Percentiles rank a stretch among this genome's conserved stretches.
These are phyloP conservation scores for Nakaseomyces kungkrabaensis DNA, from an alignment of 1,139 yeast species.

Conservation along the genomic window DNA sequence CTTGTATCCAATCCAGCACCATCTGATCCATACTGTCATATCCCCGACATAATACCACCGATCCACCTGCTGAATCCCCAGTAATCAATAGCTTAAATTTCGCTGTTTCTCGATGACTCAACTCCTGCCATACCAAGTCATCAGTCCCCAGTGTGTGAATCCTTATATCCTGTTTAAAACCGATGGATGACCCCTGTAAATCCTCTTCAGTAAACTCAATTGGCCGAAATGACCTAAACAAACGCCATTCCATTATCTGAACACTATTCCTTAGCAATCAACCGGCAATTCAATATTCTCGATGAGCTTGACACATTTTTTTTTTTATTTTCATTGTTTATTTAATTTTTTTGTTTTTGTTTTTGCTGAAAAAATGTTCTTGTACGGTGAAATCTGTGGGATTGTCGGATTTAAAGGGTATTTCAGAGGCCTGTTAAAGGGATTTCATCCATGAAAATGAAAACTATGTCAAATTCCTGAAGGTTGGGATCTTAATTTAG, in stretches of 20 bases:
- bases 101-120: constrained; percentile 5
- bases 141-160: constrained; percentile 5
- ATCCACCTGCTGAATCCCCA: background rate
- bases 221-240: background rate
- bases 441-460: background rate
- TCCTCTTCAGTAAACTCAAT: background rate
- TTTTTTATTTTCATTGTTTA: no score
- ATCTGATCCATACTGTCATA: background rate
- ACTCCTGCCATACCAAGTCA: constrained; percentile 6
- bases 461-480: no score
- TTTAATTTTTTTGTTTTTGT: no score
- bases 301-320: no score
- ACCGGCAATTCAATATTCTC: no score
- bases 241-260: background rate
- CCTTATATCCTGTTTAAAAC: background rate
- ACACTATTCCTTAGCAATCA: no score
- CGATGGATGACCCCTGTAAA: background rate
- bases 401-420: background rate
- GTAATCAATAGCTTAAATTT: background rate
- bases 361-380: background rate
- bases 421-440: background rate
- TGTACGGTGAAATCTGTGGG: background rate
- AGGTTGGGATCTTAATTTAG: no score
- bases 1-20: background rate
- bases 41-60: background rate